phyloP scores from a whole-genome alignment of 805 yeast species.

The Scheffersomyces amazonensis region DNA sequence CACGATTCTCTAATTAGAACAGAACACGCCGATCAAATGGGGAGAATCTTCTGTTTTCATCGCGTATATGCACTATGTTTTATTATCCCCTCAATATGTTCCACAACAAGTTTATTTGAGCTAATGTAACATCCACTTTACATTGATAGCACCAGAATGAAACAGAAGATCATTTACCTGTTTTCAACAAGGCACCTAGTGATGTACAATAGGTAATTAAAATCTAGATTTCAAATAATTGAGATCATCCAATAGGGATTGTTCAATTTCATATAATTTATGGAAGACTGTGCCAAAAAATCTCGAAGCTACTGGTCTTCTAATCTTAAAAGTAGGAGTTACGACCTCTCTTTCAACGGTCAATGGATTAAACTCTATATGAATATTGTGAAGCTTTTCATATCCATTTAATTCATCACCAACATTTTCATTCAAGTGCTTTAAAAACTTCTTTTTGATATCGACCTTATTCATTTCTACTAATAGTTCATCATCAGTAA shows the following conservation, averaged over 20 bases:
- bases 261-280: conserved; percentile 22
- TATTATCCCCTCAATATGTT: too few relatives aligned
- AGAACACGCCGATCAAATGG: too few relatives aligned
- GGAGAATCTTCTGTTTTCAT: too few relatives aligned
- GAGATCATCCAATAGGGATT: conserved; percentile 16
- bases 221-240: conserved; percentile 3
- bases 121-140: too few relatives aligned
- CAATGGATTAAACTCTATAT: conserved; percentile 28
- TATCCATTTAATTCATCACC: conserved; percentile 21
- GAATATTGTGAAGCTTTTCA: conserved; percentile 29
- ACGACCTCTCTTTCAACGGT: conserved; percentile 55
- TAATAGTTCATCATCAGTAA: conserved; percentile 9
- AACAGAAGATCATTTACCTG: too few relatives aligned
- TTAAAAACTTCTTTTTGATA: conserved; percentile 17
- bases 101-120: too few relatives aligned
- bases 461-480: conserved; percentile 12
- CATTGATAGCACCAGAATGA: too few relatives aligned
- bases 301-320: conserved; percentile 27
- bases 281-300: conserved; percentile 12
- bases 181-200: too few relatives aligned
- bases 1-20: too few relatives aligned
- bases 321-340: conserved; percentile 60
- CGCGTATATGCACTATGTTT: too few relatives aligned
- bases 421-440: conserved; percentile 19
- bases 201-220: too few relatives aligned